Evolutionary conservation across 1,284 basidiomycete genomes (phyloP).

Genomic region (Jaminaea rosea): DNA sequence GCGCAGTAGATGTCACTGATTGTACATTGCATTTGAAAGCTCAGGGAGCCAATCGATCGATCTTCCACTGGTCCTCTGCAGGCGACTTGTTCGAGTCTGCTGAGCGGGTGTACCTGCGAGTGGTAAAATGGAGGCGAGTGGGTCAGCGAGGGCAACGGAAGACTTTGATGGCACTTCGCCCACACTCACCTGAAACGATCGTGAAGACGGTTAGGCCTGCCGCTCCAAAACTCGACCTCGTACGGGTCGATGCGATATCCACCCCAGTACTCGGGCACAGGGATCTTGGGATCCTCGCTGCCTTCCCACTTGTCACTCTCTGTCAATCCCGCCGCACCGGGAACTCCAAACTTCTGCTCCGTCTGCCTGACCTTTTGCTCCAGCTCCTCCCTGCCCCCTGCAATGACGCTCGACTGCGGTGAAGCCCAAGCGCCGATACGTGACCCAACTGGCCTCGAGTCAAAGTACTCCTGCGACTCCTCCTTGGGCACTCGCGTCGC

Average conservation of each 20-base stretch:
- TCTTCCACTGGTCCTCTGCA: constrained; percentile 20
- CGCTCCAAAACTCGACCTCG: constrained; percentile 54
- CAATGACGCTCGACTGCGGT: constrained; percentile 67
- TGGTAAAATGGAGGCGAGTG: not conserved
- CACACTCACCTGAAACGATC: constrained; percentile 34
- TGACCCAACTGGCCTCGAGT: constrained; percentile 70
- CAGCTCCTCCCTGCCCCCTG: constrained; percentile 56
- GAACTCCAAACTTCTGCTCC: constrained; percentile 57
- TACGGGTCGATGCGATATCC: constrained; percentile 85
- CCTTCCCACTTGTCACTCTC: constrained; percentile 25
- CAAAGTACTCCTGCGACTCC: constrained; percentile 77
- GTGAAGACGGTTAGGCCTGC: constrained; percentile 38
- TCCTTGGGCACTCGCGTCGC: constrained; percentile 65
- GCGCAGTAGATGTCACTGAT: not conserved
- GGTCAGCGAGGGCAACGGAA: not conserved
- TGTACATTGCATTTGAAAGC: not conserved
- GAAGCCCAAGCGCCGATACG: constrained; percentile 87
- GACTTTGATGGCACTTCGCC: not conserved
- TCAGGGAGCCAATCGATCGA: constrained; percentile 31
- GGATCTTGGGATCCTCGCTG: constrained; percentile 50
- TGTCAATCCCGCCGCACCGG: constrained; percentile 43
- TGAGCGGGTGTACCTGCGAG: constrained; percentile 23
- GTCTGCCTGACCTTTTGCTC: constrained; percentile 58
- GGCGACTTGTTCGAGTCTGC: constrained; percentile 7
- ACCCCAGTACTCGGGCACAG: constrained; percentile 87